A percentile compares a stretch with the other conserved stretches of the same genome.
Conservation (phyloP, 2,329 filamentous ascomycete species). For the Domatiomyces globalis region DNA sequence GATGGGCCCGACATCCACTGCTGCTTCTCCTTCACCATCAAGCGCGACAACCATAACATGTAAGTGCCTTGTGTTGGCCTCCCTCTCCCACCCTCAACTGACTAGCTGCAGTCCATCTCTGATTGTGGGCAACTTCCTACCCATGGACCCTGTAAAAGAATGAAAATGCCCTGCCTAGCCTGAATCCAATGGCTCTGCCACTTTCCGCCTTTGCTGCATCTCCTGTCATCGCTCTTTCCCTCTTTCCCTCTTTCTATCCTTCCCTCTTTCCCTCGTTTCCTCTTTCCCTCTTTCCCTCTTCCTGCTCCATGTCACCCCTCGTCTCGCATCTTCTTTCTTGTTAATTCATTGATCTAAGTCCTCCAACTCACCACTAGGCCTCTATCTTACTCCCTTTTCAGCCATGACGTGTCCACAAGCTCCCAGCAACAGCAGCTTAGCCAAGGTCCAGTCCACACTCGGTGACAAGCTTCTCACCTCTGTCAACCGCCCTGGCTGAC, state of each 20-base stretch:
- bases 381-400: background rate
- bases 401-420: background rate
- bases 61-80: constrained; percentile 38
- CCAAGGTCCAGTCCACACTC: background rate
- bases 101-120: constrained; percentile 58
- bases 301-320: background rate
- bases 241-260: background rate
- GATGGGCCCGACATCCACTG: constrained; percentile 68
- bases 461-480: background rate
- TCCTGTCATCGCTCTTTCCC: background rate
- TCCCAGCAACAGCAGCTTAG: background rate
- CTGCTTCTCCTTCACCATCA: constrained; percentile 95
- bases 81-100: background rate
- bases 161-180: constrained; percentile 2
- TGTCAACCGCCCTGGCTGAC: background rate
- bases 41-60: constrained; percentile 92
- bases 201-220: background rate
- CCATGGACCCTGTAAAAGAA: constrained; percentile 38
- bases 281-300: background rate
- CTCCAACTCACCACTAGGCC: background rate
- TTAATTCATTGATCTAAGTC: background rate
- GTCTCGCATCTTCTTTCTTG: background rate
- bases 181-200: background rate
- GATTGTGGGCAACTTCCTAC: constrained; percentile 93
- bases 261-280: background rate